Base-by-base conservation (phyloP, 805 yeast species). In the Saturnispora ahearnii region DNA sequence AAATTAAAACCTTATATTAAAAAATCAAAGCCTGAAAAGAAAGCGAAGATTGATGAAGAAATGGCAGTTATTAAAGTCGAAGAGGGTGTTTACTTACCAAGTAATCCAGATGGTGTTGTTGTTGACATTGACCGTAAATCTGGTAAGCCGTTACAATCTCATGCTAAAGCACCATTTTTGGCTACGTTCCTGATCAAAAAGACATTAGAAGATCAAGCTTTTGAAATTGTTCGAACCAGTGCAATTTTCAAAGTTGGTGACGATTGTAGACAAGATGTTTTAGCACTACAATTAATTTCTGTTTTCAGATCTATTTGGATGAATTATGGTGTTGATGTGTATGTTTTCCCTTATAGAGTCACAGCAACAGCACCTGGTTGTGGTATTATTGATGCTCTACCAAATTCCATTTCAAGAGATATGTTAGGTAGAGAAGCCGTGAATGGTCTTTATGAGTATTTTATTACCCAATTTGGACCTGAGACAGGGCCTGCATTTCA, bases 341-440 rank as follows among this genome's bases (percentile, higher is more conserved):
- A 74, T 66, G 95, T 93, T 26, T 95, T 79, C 69, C 99, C 99
- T 1, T 78, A 93, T 67, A 72, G 97, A 56, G 99, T 93, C 26
- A 90, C 96, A 0, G 99, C 99, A 1, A 93, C 99, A 9, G 96
- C 96, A 2, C 98, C 99, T 1, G 99, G 99, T 0, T 90, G 98
- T 71, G 99, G 99, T 67, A 95, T 93, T 41, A 93, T 93, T 70
- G 99, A 95, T 64, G 99, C 95, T 31, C 74, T 93, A 56, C 99
- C 99, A 32, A 87, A 91, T 63, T 84, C 97, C 5, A 83, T 88
- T 28, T 88, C 96, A 41, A 81, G 99, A 69, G 99, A 93, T 68
- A 91, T 93, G 98, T 75, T 93, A 47, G 99, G 99, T 40, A 79
- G 99, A 61, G 99, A 93, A 63, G 99, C 99, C 1, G 99, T 93